Percentiles rank a stretch among this genome's conserved stretches.
Evolutionary conservation across 2,329 filamentous ascomycete genomes (phyloP).

Genomic region (Neonectria neomacrospora): DNA sequence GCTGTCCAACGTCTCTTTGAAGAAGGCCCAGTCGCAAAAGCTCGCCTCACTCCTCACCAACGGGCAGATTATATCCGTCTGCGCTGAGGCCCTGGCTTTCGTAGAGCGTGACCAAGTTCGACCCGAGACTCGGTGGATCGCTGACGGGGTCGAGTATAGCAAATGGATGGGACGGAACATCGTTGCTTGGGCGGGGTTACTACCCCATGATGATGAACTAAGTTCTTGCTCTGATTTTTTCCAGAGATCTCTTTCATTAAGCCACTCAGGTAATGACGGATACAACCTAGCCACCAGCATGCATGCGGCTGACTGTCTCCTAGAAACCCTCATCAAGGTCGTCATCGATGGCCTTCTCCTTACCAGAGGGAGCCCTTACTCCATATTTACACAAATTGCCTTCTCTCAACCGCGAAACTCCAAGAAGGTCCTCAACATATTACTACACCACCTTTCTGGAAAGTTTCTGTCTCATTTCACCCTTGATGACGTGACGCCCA

Average conservation of each 20-base stretch:
- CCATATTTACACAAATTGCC: slow-evolving; percentile 47
- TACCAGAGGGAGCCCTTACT: slow-evolving; percentile 33
- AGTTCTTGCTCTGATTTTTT: slow-evolving; percentile 61
- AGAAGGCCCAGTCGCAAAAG: slow-evolving; percentile 49
- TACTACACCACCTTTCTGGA: slow-evolving; percentile 57
- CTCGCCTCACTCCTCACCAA: slow-evolving; percentile 59
- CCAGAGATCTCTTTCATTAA: slow-evolving; percentile 73
- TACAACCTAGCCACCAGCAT: neutral
- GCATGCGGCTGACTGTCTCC: slow-evolving; percentile 6
- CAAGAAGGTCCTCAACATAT: slow-evolving; percentile 44
- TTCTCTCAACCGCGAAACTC: slow-evolving; percentile 43
- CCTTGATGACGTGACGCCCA: slow-evolving; percentile 45
- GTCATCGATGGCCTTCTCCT: slow-evolving; percentile 54
- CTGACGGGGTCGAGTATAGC: slow-evolving; percentile 72
- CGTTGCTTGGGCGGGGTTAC: slow-evolving; percentile 53
- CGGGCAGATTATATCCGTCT: slow-evolving; percentile 61
- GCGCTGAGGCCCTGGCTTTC: slow-evolving; percentile 66
- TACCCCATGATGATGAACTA: slow-evolving; percentile 49
- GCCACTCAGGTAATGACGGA: slow-evolving; percentile 71
- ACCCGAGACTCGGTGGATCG: slow-evolving; percentile 65
- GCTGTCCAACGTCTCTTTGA: slow-evolving; percentile 40
- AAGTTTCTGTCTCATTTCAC: slow-evolving; percentile 54
- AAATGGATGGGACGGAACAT: slow-evolving; percentile 78
- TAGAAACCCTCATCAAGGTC: slow-evolving; percentile 56
- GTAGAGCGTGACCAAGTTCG: slow-evolving; percentile 51